Conservation (phyloP, 495 filamentous ascomycete genomes). For the Pyrenopolyporus hunteri region DNA sequence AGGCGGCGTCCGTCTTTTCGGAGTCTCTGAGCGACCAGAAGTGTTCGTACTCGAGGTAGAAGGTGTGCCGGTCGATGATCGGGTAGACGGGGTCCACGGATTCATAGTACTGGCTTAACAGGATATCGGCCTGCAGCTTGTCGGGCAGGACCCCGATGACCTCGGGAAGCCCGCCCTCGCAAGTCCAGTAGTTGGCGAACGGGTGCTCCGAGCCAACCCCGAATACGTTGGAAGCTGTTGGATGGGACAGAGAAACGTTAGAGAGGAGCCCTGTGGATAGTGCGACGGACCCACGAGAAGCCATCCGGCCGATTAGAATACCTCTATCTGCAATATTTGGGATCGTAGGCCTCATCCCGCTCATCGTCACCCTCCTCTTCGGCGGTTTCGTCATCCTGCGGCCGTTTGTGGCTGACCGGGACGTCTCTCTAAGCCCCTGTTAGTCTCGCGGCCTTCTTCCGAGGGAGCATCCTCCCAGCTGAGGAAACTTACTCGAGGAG, state of each 20-base stretch:
- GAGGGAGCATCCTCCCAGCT: neutral
- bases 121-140: conserved; percentile 73
- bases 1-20: conserved; percentile 64
- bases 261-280: conserved; percentile 66
- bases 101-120: conserved; percentile 72
- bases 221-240: conserved; percentile 69
- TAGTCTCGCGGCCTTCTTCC: neutral
- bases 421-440: conserved; percentile 52
- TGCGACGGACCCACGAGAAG: conserved; percentile 50
- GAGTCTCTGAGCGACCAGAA: conserved; percentile 64
- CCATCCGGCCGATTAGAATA: conserved; percentile 44
- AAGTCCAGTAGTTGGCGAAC: conserved; percentile 81
- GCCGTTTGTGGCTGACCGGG: conserved; percentile 54
- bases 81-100: conserved; percentile 77
- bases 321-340: conserved; percentile 56
- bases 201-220: conserved; percentile 70
- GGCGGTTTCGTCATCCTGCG: conserved; percentile 65
- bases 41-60: conserved; percentile 71
- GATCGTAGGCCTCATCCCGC: conserved; percentile 44
- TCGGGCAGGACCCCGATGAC: conserved; percentile 72
- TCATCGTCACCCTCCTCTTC: conserved; percentile 50
- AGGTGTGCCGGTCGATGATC: conserved; percentile 69
- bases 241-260: conserved; percentile 68
- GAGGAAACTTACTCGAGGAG: conserved; percentile 63
- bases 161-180: conserved; percentile 70